Evolutionary conservation across 805 yeast species (phyloP).

Genomic region (Starmerella sirachaensis): DNA sequence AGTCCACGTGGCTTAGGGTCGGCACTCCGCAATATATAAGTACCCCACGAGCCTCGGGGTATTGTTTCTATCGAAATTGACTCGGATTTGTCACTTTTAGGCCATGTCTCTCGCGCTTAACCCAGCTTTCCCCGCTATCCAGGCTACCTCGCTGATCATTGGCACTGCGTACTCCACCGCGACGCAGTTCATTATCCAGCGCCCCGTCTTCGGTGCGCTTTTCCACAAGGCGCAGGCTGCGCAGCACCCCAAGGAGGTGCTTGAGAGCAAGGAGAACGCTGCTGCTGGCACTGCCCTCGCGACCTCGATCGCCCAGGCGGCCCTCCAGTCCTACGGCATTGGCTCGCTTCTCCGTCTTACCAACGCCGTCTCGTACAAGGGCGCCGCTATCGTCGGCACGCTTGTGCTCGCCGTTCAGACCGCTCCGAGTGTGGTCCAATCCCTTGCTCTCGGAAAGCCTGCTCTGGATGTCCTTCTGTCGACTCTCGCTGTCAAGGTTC

Average conservation of each 20-base stretch:
- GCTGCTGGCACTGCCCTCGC: slow-evolving; percentile 29
- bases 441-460: slow-evolving; percentile 28
- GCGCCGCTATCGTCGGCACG: slow-evolving; percentile 31
- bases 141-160: slow-evolving; percentile 29
- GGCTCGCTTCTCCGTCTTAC: slow-evolving; percentile 31
- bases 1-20: too few species aligned
- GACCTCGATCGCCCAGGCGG: slow-evolving; percentile 29
- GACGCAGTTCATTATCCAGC: slow-evolving; percentile 27
- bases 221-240: slow-evolving; percentile 29
- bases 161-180: slow-evolving; percentile 32
- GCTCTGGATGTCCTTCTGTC: slow-evolving; percentile 29
- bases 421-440: slow-evolving; percentile 28
- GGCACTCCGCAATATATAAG: too few species aligned
- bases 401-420: slow-evolving; percentile 30
- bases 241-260: slow-evolving; percentile 28
- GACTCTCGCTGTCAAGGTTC: slow-evolving; percentile 26
- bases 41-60: background rate
- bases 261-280: slow-evolving; percentile 30
- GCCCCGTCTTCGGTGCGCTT: slow-evolving; percentile 33
- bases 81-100: too few species aligned
- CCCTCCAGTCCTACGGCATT: slow-evolving; percentile 33
- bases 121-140: slow-evolving; percentile 21
- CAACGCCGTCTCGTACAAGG: slow-evolving; percentile 30
- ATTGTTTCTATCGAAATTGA: background rate
- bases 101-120: slow-evolving; percentile 21